phyloP scores from a whole-genome alignment of 371 early-diverging fungal genomes.

The Circinella umbellata region DNA sequence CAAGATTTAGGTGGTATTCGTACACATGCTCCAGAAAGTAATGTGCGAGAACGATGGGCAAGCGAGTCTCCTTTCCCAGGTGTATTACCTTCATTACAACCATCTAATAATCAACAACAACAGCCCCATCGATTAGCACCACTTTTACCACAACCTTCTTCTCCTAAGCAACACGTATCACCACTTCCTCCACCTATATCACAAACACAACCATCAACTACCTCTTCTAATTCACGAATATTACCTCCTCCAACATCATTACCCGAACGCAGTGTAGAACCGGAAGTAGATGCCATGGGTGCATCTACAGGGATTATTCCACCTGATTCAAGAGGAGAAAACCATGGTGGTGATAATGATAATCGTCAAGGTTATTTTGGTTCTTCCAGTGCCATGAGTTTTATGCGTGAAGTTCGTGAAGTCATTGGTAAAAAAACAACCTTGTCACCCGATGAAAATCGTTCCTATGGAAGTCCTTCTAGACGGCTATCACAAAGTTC shows the following conservation, averaged over 20 bases:
- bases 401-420: slow-evolving; percentile 31
- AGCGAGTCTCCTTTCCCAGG: neutral
- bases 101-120: neutral
- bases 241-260: neutral
- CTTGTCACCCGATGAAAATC: slow-evolving; percentile 16
- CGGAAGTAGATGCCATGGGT: slow-evolving; percentile 31
- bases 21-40: slow-evolving; percentile 11
- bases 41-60: slow-evolving; percentile 9
- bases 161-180: neutral
- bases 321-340: slow-evolving; percentile 13
- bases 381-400: slow-evolving; percentile 30
- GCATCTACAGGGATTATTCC: slow-evolving; percentile 17
- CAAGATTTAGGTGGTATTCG: slow-evolving; percentile 2
- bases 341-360: slow-evolving; percentile 8
- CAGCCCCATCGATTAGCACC: neutral
- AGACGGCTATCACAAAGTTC: slow-evolving; percentile 12
- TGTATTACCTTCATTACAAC: neutral
- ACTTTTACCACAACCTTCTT: slow-evolving; percentile 2
- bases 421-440: slow-evolving; percentile 31
- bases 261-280: neutral
- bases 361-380: slow-evolving; percentile 31
- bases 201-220: neutral
- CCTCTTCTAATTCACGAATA: neutral
- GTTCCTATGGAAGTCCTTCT: neutral
- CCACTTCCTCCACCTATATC: neutral